phyloP scores from a whole-genome alignment of 129 eudicot species.

The Ambrosia trifida region DNA sequence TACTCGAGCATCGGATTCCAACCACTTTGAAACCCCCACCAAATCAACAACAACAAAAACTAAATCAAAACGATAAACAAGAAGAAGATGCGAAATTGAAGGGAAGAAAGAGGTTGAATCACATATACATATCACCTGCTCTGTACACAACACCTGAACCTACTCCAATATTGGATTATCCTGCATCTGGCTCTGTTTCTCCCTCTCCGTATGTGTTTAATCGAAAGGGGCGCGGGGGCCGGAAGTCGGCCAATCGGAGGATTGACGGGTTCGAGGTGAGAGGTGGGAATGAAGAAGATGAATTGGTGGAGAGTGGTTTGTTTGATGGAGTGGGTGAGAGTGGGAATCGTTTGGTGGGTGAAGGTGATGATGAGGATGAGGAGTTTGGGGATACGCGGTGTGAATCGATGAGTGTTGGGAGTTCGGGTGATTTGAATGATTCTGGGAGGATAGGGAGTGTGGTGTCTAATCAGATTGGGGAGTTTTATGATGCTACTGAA shows the following conservation, averaged over 20 bases:
- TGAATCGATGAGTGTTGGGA: constrained; percentile 39
- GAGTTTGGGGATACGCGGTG: constrained; percentile 40
- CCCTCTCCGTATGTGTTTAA: constrained; percentile 42
- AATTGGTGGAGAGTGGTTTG: constrained; percentile 13
- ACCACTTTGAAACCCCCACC: constrained; percentile 16
- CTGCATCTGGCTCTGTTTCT: constrained; percentile 38
- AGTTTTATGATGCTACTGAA: constrained; percentile 43
- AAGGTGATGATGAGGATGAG: constrained; percentile 14
- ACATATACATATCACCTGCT: constrained; percentile 45
- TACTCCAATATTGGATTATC: constrained; percentile 36
- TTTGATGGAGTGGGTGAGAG: constrained; percentile 20
- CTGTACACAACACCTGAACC: constrained; percentile 42
- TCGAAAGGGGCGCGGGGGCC: constrained; percentile 41
- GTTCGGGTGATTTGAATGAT: constrained; percentile 36
- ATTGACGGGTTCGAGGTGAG: constrained; percentile 36
- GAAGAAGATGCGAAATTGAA: not conserved
- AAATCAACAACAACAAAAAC: too few relatives aligned
- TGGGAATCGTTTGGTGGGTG: constrained; percentile 9
- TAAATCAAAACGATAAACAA: not conserved
- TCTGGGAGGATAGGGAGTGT: constrained; percentile 38
- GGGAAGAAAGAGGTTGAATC: constrained; percentile 27
- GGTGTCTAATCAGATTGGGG: constrained; percentile 38
- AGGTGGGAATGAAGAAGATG: constrained; percentile 8
- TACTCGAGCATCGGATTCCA: constrained; percentile 33
- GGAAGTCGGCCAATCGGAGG: constrained; percentile 27